These are phyloP conservation scores for Suillus americanus DNA, from an alignment of 768 basidiomycete species.

Conservation along the genomic window DNA sequence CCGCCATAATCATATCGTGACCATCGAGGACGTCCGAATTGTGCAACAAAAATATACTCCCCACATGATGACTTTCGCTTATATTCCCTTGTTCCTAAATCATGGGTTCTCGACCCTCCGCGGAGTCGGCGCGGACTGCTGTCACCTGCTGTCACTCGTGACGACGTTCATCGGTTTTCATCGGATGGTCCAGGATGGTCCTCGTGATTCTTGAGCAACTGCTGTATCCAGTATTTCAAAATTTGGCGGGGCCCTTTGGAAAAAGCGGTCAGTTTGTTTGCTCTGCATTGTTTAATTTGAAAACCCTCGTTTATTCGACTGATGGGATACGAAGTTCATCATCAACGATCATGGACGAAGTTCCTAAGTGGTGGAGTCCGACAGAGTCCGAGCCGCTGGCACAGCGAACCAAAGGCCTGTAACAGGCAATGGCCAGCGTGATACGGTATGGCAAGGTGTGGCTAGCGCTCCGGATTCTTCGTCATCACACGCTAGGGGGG, in stretches of 20 bases:
- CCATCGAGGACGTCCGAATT: not conserved
- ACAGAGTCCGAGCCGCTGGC: not conserved
- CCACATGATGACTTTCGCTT: not conserved
- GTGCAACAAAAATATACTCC: not conserved
- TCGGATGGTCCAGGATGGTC: not conserved
- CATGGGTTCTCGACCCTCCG: not conserved
- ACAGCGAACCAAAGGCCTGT: not conserved
- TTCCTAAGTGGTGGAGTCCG: not conserved
- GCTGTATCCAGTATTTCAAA: not conserved
- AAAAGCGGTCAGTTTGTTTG: not conserved
- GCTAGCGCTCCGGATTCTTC: not conserved
- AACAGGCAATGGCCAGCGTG: not conserved
- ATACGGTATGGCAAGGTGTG: not conserved
- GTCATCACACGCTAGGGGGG: not conserved
- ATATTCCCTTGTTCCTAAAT: slow-evolving; percentile 6
- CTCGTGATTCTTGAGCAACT: not conserved
- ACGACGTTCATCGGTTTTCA: not conserved
- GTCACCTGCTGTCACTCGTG: not conserved
- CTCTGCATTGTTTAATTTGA: not conserved
- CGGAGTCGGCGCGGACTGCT: not conserved
- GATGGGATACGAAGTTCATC: not conserved
- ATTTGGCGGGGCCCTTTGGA: not conserved
- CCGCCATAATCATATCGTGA: not conserved
- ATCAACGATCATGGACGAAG: not conserved
- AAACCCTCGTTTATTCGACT: not conserved